Conservation (phyloP, 768 basidiomycete species). For the Tylopilus sp. region DNA sequence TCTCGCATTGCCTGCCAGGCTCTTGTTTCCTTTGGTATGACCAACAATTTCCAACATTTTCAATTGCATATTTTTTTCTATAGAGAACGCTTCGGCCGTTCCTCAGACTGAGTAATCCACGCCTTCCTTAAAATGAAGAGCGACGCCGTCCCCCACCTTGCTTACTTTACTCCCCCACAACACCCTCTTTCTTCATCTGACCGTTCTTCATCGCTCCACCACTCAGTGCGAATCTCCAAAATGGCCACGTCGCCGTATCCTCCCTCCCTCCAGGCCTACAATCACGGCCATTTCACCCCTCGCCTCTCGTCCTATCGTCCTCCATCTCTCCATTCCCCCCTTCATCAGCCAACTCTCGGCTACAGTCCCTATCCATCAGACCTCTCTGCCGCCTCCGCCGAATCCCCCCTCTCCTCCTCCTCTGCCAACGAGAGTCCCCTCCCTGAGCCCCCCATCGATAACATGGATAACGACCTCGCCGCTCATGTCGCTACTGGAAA, state of each 20-base stretch:
- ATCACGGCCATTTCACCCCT: constrained; percentile 22
- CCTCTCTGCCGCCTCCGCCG: constrained; percentile 33
- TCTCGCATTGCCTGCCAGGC: constrained; percentile 27
- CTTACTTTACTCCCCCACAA: constrained; percentile 22
- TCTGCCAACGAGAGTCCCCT: constrained; percentile 40
- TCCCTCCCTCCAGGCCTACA: constrained; percentile 9
- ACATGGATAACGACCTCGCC: constrained; percentile 27
- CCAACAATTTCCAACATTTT: constrained; percentile 33
- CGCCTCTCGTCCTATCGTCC: constrained; percentile 20
- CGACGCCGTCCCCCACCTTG: constrained; percentile 19
- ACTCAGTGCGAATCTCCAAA: constrained; percentile 14
- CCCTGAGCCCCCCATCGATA: constrained; percentile 36
- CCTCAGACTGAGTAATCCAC: constrained; percentile 18
- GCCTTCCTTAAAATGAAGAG: constrained; percentile 30
- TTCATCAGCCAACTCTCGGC: constrained; percentile 15
- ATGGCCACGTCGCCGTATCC: constrained; percentile 26
- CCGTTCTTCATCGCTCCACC: constrained; percentile 1
- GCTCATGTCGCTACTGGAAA: constrained; percentile 22
- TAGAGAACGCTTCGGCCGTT: constrained; percentile 32
- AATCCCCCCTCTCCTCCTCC: constrained; percentile 40
- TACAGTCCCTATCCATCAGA: constrained; percentile 38
- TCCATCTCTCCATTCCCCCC: constrained; percentile 15
- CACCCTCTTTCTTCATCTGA: constrained; percentile 14
- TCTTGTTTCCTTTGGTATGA: constrained; percentile 32
- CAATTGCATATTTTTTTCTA: constrained; percentile 34